Percentiles rank a stretch among this genome's conserved stretches.
Evolutionary conservation across 1,139 yeast genomes (phyloP).

Genomic region (Blastobotrys indianensis): DNA sequence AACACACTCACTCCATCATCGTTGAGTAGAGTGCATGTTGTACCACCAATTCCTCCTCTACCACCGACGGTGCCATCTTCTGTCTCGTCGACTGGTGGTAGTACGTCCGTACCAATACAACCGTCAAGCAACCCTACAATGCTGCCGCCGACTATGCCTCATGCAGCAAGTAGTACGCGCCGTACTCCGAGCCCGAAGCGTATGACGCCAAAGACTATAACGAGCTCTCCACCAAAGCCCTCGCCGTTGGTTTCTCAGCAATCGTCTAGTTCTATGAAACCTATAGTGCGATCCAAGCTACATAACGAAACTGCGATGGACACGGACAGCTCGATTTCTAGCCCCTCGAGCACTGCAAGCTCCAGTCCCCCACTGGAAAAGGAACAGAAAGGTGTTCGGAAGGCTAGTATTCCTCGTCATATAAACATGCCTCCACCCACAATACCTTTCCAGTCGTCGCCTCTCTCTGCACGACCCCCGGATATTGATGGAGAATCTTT

Average conservation of each 20-base stretch:
- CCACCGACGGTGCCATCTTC: conserved; percentile 3
- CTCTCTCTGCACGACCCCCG: neutral
- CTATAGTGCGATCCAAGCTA: conserved; percentile 7
- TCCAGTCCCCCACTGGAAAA: no score
- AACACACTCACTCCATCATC: conserved; percentile 8
- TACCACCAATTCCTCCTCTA: conserved; percentile 13
- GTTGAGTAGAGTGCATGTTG: conserved; percentile 4
- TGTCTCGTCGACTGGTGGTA: neutral
- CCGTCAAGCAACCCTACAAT: neutral
- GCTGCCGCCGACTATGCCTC: conserved; percentile 13
- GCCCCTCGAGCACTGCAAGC: no score
- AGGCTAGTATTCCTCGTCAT: conserved; percentile 11
- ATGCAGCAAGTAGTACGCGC: conserved; percentile 8
- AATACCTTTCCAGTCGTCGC: conserved; percentile 10
- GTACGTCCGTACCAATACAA: neutral
- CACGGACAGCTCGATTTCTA: no score
- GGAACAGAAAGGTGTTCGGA: neutral
- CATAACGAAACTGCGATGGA: neutral
- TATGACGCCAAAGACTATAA: conserved; percentile 12
- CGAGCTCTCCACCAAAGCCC: conserved; percentile 9
- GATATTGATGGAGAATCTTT: no score
- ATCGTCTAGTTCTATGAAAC: conserved; percentile 7
- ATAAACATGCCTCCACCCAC: conserved; percentile 29
- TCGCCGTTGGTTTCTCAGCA: conserved; percentile 1
- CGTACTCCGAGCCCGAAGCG: conserved; percentile 19